These are phyloP conservation scores for Calonectria hawksworthii DNA, from an alignment of 2,329 filamentous ascomycete genomes.

Conservation along the genomic window DNA sequence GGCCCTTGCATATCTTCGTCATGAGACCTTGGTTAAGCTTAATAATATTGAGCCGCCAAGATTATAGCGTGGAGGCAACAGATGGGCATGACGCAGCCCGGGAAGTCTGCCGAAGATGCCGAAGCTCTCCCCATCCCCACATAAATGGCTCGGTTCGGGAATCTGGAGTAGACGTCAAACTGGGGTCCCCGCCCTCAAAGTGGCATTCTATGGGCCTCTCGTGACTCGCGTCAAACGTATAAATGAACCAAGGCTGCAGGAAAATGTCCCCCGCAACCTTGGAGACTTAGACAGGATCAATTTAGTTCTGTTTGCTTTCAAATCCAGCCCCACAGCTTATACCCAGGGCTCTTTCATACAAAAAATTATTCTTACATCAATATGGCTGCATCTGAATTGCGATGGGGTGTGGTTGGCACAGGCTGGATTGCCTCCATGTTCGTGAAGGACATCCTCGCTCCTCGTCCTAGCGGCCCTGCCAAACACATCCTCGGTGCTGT, in stretches of 20 bases:
- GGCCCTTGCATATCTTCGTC: background rate
- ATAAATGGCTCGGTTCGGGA: background rate
- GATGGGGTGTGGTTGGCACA: constrained; percentile 22
- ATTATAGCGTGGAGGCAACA: background rate
- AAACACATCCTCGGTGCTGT: constrained; percentile 18
- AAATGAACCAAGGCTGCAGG: background rate
- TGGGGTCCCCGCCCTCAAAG: background rate
- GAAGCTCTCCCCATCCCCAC: background rate
- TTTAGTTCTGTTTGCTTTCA: background rate
- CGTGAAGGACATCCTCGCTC: constrained; percentile 18
- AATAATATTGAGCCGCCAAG: background rate
- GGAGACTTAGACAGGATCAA: background rate
- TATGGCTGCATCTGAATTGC: constrained; percentile 11
- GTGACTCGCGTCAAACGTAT: background rate
- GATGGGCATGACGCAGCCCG: background rate
- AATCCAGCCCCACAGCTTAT: too few relatives aligned
- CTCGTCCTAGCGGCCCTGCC: constrained; percentile 1
- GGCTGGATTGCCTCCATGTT: constrained; percentile 26
- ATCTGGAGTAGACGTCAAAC: background rate
- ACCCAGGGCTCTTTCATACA: too few relatives aligned
- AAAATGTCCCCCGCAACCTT: background rate
- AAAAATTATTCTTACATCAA: background rate
- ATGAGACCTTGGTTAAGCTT: background rate
- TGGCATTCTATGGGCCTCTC: background rate
- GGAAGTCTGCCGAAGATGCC: constrained; percentile 7